These are phyloP conservation scores for Gynostemma pentaphyllum DNA, from an alignment of 306 rosid species.

Conservation along the genomic window DNA sequence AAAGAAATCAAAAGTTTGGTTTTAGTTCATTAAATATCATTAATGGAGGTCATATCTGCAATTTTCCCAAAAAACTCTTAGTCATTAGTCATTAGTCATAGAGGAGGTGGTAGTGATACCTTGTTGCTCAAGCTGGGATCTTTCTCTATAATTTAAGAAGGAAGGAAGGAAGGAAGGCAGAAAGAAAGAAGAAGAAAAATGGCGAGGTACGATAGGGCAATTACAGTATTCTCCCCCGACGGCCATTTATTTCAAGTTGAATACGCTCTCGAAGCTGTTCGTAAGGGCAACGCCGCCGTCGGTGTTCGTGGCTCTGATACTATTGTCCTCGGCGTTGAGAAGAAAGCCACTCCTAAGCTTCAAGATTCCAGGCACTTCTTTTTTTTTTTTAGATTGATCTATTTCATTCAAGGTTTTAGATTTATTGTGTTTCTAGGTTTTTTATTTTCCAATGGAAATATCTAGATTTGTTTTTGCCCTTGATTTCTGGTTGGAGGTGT, in stretches of 20 bases:
- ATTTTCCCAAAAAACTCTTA: no score
- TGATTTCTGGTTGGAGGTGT: no score
- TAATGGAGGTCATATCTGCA: no score
- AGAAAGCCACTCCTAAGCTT: slow-evolving; percentile 88
- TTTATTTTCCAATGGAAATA: background rate
- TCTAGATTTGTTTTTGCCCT: background rate
- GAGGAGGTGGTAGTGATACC: background rate
- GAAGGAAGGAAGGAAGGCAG: background rate
- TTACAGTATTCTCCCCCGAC: slow-evolving; percentile 92
- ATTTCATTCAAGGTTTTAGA: background rate
- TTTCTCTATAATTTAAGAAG: background rate
- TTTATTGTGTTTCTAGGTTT: background rate
- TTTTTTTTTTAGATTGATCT: background rate
- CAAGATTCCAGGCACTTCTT: slow-evolving; percentile 70
- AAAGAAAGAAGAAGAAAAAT: slow-evolving; percentile 16
- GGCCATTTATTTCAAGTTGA: slow-evolving; percentile 97
- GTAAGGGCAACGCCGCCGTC: slow-evolving; percentile 99
- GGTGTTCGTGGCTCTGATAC: slow-evolving; percentile 97
- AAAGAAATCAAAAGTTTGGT: no score
- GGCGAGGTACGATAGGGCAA: slow-evolving; percentile 98
- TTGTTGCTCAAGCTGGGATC: slow-evolving; percentile 11
- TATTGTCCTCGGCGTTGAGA: slow-evolving; percentile 95
- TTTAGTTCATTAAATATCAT: no score
- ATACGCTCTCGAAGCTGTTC: slow-evolving; percentile 96
- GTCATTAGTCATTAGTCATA: no score